Conservation (phyloP, 164 flowering plant species). For the Magnolia changhungtana region DNA sequence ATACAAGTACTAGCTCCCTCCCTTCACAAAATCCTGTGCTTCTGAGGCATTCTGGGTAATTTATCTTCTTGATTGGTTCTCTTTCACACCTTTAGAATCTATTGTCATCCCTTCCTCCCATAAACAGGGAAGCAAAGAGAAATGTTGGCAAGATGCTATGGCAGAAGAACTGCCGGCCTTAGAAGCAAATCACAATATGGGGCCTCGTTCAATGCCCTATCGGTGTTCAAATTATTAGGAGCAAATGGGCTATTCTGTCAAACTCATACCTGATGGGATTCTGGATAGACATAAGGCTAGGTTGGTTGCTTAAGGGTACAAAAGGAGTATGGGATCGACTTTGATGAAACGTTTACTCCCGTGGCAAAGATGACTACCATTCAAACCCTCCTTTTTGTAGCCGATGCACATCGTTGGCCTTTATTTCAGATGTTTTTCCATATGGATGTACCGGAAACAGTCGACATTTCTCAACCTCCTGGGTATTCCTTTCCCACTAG, state of each 20-base stretch:
- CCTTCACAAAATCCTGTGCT: background rate
- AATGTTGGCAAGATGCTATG: background rate
- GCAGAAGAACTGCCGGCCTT: background rate
- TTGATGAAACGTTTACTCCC: background rate
- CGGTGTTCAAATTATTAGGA: background rate
- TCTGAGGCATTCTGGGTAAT: background rate
- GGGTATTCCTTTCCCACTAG: background rate
- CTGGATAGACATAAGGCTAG: background rate
- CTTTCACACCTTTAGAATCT: background rate
- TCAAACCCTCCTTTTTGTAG: background rate
- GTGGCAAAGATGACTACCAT: background rate
- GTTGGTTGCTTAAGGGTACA: background rate
- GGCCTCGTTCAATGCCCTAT: background rate
- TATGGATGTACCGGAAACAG: background rate
- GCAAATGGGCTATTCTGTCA: background rate
- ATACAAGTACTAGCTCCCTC: background rate
- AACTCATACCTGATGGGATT: background rate
- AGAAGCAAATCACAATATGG: background rate
- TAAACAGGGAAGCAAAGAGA: background rate
- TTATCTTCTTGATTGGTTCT: background rate
- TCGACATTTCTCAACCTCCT: background rate
- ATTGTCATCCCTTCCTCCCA: background rate
- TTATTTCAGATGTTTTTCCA: background rate
- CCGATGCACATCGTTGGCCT: background rate
- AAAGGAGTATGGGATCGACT: background rate